Evolutionary conservation across 2,329 filamentous ascomycete species (phyloP).

Genomic region (Basipetospora chlamydospora): DNA sequence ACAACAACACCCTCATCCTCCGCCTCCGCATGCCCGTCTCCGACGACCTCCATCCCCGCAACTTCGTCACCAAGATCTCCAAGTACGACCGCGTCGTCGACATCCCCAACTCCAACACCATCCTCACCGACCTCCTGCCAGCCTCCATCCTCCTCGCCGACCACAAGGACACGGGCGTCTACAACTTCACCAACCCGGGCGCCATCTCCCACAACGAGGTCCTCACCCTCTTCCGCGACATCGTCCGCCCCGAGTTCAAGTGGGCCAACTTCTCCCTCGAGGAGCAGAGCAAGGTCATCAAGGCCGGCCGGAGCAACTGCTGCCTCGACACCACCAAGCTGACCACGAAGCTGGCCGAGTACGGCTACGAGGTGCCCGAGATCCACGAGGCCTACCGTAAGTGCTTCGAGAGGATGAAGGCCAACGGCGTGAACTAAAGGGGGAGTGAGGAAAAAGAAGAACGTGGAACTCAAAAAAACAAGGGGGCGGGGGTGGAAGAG

Average conservation of each 20-base stretch:
- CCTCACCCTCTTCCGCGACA: conserved; percentile 45
- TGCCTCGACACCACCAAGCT: conserved; percentile 49
- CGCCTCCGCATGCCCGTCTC: conserved; percentile 56
- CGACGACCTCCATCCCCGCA: conserved; percentile 50
- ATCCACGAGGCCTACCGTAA: conserved; percentile 44
- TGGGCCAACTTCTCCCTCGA: conserved; percentile 55
- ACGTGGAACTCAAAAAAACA: neutral
- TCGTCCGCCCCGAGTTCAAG: conserved; percentile 42
- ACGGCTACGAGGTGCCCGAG: conserved; percentile 42
- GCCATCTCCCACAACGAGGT: conserved; percentile 61
- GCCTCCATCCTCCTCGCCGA: conserved; percentile 45
- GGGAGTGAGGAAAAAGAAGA: neutral
- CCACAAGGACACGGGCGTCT: conserved; percentile 46
- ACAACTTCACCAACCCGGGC: conserved; percentile 58
- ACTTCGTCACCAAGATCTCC: conserved; percentile 55
- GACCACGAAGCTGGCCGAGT: conserved; percentile 42
- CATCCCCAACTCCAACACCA: conserved; percentile 54
- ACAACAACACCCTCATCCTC: conserved; percentile 46
- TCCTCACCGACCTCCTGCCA: conserved; percentile 50
- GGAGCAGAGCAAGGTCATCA: conserved; percentile 53
- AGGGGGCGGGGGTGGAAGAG: too few species aligned
- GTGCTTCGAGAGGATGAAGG: conserved; percentile 52
- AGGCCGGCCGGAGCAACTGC: conserved; percentile 53
- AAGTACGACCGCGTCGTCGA: conserved; percentile 51
- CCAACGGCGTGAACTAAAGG: conserved; percentile 32